Evolutionary conservation across 2,329 filamentous ascomycete genomes (phyloP).

Genomic region (Aspergillus nomiae): DNA sequence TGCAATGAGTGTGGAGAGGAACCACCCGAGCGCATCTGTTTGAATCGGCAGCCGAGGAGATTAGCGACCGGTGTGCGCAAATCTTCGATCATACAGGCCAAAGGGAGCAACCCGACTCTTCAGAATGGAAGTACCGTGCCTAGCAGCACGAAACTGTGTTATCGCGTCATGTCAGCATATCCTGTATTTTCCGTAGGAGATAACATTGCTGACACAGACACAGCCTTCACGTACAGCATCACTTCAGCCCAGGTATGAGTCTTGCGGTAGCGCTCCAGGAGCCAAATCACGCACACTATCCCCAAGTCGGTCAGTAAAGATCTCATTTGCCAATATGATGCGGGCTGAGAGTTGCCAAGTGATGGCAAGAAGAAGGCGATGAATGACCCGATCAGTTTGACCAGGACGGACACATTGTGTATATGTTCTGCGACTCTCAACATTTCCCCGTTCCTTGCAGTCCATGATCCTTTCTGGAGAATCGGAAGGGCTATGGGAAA

Average conservation of each 20-base stretch:
- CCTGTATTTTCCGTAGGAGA: too few species aligned
- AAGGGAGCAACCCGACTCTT: constrained; percentile 6
- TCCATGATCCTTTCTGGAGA: too few species aligned
- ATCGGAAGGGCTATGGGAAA: background rate
- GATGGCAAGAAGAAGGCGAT: constrained; percentile 13
- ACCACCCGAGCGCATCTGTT: background rate
- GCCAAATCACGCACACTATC: constrained; percentile 10
- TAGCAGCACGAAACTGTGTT: background rate
- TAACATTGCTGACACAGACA: too few species aligned
- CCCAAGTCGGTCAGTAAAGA: constrained; percentile 13
- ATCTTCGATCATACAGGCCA: constrained; percentile 6
- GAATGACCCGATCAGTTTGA: constrained; percentile 1
- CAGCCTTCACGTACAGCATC: constrained; percentile 1
- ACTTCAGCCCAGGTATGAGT: background rate
- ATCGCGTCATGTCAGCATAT: background rate
- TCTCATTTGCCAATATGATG: constrained; percentile 8
- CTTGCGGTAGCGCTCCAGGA: constrained; percentile 16
- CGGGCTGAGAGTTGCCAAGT: constrained; percentile 9
- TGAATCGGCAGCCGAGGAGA: constrained; percentile 1
- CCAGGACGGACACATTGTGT: background rate
- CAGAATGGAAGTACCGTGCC: background rate
- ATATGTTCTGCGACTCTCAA: background rate
- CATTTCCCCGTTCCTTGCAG: background rate
- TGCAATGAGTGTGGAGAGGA: constrained; percentile 6
- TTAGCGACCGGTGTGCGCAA: constrained; percentile 3